phyloP scores from a whole-genome alignment of 2,329 filamentous ascomycete genomes.

The Aspergillus pseudotamarii region DNA sequence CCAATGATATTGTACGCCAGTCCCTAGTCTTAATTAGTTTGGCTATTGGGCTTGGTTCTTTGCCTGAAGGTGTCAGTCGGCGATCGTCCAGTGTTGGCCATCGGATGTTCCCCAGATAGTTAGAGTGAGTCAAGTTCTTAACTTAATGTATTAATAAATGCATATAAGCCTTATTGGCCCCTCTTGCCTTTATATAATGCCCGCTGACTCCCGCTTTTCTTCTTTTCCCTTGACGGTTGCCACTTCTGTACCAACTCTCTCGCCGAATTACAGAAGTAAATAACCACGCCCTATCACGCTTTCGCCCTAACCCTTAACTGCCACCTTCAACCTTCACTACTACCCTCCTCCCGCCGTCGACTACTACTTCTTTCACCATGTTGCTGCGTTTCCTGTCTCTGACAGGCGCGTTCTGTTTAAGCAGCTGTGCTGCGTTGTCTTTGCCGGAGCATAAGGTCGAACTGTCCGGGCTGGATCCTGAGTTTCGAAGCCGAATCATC shows the following conservation, averaged over 20 bases:
- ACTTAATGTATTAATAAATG: not conserved
- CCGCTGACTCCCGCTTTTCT: not conserved
- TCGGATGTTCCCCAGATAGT: conserved; percentile 2
- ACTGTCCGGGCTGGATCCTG: not conserved
- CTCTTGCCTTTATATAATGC: not conserved
- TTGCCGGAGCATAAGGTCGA: not conserved
- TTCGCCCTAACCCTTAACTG: not conserved
- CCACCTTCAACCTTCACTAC: not conserved
- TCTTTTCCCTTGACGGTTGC: not conserved
- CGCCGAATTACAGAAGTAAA: not conserved
- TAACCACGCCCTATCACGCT: not conserved
- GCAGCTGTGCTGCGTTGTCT: conserved; percentile 13
- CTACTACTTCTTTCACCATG: conserved; percentile 9
- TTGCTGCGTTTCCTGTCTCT: conserved; percentile 19
- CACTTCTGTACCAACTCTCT: not conserved
- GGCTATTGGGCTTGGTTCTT: not conserved
- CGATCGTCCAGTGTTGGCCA: not conserved
- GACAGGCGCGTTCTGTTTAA: conserved; percentile 14
- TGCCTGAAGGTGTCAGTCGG: not conserved
- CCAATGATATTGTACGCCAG: not conserved
- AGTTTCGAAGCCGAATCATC: not conserved
- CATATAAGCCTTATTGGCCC: not conserved
- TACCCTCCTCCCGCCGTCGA: not conserved
- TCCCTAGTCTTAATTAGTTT: not conserved
- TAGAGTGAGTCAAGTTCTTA: not conserved